phyloP scores from a whole-genome alignment of 2,329 filamentous ascomycete genomes.

The Thielaviopsis populi region DNA sequence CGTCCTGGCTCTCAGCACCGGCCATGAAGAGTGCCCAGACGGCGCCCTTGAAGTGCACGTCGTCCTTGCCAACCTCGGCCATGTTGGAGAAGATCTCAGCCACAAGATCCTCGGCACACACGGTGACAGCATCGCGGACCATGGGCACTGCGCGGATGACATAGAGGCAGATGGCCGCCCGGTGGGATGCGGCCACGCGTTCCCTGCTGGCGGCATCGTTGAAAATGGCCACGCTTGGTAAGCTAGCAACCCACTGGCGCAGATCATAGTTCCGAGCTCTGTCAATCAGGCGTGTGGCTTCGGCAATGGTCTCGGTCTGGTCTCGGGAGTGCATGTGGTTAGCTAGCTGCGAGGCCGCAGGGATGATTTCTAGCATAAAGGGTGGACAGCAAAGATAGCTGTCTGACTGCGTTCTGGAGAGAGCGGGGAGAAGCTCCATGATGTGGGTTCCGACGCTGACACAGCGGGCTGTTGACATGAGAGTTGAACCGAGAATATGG shows the following conservation, averaged over 20 bases:
- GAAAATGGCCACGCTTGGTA: constrained; percentile 25
- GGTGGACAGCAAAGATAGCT: constrained; percentile 31
- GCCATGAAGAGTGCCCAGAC: constrained; percentile 46
- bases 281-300: constrained; percentile 28
- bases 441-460: constrained; percentile 28
- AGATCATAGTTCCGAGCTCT: constrained; percentile 31
- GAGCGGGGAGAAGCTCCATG: constrained; percentile 27
- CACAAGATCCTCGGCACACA: constrained; percentile 33
- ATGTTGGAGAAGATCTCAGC: constrained; percentile 37
- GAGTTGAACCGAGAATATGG: constrained; percentile 28
- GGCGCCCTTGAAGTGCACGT: constrained; percentile 43
- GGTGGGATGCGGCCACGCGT: constrained; percentile 32
- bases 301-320: constrained; percentile 23
- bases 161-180: constrained; percentile 33
- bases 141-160: constrained; percentile 30
- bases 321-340: constrained; percentile 25
- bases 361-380: constrained; percentile 31
- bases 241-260: constrained; percentile 28
- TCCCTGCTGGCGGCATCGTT: constrained; percentile 30
- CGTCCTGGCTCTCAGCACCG: constrained; percentile 38
- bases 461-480: constrained; percentile 26
- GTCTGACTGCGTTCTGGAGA: constrained; percentile 29
- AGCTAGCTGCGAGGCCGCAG: constrained; percentile 31
- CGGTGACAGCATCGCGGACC: constrained; percentile 24
- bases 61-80: constrained; percentile 31